Base-by-base conservation (phyloP, 768 basidiomycete species). In the Leccinum ochraceum region DNA sequence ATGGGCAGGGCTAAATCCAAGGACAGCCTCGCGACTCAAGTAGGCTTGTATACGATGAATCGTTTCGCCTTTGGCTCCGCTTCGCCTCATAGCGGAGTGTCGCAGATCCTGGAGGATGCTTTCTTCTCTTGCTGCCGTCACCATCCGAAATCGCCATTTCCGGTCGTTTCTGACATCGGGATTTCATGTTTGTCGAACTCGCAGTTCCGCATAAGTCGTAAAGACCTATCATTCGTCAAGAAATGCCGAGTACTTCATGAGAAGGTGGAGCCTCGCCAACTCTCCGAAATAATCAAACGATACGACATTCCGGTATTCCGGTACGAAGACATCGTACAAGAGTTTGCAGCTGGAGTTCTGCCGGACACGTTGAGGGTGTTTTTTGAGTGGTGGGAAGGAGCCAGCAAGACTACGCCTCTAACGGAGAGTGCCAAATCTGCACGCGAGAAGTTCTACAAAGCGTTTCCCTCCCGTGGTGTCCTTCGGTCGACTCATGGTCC, bases 51-150 rank as follows among this genome's bases (percentile, higher is more conserved):
- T 66, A 83, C 88, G 6, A 79, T 97, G 59, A 83, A 83, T 57
- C 96, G 94, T 77, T 98, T 97, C 78, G 88, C 91, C 0, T 97
- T 69, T 39, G 28, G 53, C 22, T 11, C 60, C 13, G 59, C 54
- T 16, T 5, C 10, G 36, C 54, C 58, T 14, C 42, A 79, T 90
- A n/a, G 34, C 0, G 48, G 49, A 16, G 65, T 66, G 34, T 66
- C 65, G 3, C 30, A 52, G 20, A 59, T 67, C 28, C 22, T 66
- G 17, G 60, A 63, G 48, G 52, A 66, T 0, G 61, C 65, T 20
- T 66, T 66, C 24, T 66, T 67, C 22, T 66, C 57, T 48, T 59
- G 58, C 32, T 37, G 48, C n/a, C 4, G 51, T 11, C 0, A 56
- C 1, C 5, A 26, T 6, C 26, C 11, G 6, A 66, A 52, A 24